Percentiles rank a stretch among this genome's conserved stretches.
Evolutionary conservation across 257 asterid genomes (phyloP).

Genomic region (Solanum chmielewskii): DNA sequence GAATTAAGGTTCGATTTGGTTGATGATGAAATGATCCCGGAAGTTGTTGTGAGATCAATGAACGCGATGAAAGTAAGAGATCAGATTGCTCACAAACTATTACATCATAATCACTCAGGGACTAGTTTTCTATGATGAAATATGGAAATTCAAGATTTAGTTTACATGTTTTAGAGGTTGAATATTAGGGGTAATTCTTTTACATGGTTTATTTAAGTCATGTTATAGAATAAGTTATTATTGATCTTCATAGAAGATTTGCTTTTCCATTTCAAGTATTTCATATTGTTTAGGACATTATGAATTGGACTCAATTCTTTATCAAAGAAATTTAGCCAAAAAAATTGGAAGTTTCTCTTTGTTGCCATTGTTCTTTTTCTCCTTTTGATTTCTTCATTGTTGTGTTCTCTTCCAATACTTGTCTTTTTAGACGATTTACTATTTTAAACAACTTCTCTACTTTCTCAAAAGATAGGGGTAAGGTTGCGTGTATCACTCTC

Average conservation of each 20-base stretch:
- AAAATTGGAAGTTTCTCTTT: not conserved
- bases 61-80: slow-evolving; percentile 41
- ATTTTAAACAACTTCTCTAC: not conserved
- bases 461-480: not conserved
- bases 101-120: slow-evolving; percentile 53
- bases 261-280: not conserved
- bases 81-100: slow-evolving; percentile 64
- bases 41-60: slow-evolving; percentile 30
- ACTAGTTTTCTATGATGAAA: slow-evolving; percentile 3
- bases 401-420: not conserved
- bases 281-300: not conserved
- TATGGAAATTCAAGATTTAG: not conserved
- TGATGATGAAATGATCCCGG: slow-evolving; percentile 48
- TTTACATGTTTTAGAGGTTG: not conserved
- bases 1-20: slow-evolving; percentile 49
- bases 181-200: not conserved
- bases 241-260: not conserved
- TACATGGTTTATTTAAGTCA: not conserved
- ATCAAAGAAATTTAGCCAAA: not conserved
- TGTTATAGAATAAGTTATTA: not conserved
- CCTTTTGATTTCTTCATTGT: not conserved
- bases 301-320: not conserved
- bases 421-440: too few species aligned
- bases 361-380: not conserved
- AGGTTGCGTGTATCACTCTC: not conserved